Conservation (phyloP, 805 yeast species). For the Yarrowia yakushimensis region DNA sequence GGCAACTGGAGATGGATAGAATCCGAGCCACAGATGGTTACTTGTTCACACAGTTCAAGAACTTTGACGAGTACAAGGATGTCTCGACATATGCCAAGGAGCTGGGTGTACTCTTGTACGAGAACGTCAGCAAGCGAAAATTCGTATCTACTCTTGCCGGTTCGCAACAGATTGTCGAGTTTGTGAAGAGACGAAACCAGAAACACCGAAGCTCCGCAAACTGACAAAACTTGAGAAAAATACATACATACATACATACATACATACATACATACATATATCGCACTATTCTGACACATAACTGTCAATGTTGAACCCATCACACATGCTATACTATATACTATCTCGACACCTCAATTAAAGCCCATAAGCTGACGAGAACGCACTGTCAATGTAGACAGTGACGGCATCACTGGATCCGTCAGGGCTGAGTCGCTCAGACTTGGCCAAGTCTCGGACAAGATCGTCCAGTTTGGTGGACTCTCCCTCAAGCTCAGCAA, state of each 20-base stretch:
- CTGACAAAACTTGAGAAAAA: not conserved
- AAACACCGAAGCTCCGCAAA: not conserved
- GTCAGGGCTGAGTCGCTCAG: conserved; percentile 10
- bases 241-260: no score
- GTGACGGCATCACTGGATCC: conserved; percentile 18
- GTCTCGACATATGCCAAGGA: conserved; percentile 79
- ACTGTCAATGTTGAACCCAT: not conserved
- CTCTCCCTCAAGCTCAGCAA: conserved; percentile 3
- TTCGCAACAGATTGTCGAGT: conserved; percentile 83
- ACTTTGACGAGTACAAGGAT: conserved; percentile 68
- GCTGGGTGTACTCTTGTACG: conserved; percentile 89
- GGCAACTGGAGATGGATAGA: conserved; percentile 96
- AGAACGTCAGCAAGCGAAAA: conserved; percentile 59
- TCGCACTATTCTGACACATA: not conserved
- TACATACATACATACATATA: no score
- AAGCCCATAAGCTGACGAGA: not conserved
- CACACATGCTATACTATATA: not conserved
- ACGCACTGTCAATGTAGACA: conserved; percentile 10
- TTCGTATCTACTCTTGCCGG: conserved; percentile 90
- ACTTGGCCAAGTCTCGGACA: not conserved
- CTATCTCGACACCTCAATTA: not conserved
- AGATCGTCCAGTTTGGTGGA: not conserved
- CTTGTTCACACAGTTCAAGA: conserved; percentile 79
- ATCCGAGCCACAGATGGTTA: conserved; percentile 84
- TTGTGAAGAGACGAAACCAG: conserved; percentile 48